A percentile compares a stretch with the other conserved stretches of the same genome.
phyloP scores from a whole-genome alignment of 169 alveolate genomes.

The Eimeria brunetti region DNA sequence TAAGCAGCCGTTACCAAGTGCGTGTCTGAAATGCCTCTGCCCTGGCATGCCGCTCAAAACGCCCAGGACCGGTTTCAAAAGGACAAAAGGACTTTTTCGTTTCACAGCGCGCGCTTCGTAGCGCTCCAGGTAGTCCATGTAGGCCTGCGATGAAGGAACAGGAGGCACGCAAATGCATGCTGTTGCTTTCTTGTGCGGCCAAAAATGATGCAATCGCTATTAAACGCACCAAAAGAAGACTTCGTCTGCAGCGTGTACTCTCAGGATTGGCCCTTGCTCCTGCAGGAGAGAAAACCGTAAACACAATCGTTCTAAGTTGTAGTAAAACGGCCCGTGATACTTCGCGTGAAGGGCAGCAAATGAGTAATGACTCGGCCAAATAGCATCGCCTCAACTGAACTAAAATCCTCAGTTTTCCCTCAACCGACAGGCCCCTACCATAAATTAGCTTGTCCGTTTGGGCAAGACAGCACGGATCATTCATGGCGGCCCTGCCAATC shows the following conservation, averaged over 20 bases:
- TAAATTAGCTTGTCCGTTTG: constrained; percentile 79
- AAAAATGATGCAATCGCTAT: neutral
- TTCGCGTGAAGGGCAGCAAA: no score
- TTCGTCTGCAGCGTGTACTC: constrained; percentile 44
- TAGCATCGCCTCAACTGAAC: neutral
- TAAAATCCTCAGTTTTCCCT: neutral
- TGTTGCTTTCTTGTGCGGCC: neutral
- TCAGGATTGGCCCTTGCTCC: constrained; percentile 36
- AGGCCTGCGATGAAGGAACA: constrained; percentile 49
- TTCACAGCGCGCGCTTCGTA: constrained; percentile 37
- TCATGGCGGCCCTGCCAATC: constrained; percentile 86
- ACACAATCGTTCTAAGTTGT: neutral
- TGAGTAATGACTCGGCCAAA: neutral
- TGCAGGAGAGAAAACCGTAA: neutral
- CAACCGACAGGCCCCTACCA: constrained; percentile 50
- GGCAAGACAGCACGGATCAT: constrained; percentile 82
- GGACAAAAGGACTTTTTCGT: constrained; percentile 14
- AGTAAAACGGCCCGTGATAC: neutral
- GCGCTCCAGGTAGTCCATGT: constrained; percentile 63
- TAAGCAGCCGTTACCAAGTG: constrained; percentile 42
- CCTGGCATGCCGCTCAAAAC: constrained; percentile 80
- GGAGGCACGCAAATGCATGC: neutral
- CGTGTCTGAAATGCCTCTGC: constrained; percentile 62
- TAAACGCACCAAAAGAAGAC: constrained; percentile 21
- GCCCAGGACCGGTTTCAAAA: constrained; percentile 77